phyloP scores from a whole-genome alignment of 495 filamentous ascomycete species.

The Lasiosphaeria ovina region DNA sequence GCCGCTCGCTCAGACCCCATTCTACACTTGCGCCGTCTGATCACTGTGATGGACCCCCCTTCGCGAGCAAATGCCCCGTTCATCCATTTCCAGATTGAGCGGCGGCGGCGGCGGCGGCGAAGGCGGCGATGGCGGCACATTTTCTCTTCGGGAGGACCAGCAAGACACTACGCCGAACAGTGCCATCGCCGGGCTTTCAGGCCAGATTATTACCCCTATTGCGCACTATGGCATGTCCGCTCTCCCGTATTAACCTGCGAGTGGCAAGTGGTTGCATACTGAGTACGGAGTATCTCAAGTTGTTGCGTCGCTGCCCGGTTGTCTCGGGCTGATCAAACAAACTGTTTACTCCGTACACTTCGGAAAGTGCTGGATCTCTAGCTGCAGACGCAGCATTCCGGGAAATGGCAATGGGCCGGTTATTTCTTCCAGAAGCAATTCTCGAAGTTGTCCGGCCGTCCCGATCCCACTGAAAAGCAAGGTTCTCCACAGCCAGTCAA shows the following conservation, averaged over 20 bases:
- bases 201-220: neutral
- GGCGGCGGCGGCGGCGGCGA: neutral
- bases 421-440: constrained; percentile 15
- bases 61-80: neutral
- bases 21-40: neutral
- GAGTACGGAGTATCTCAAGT: too few relatives aligned
- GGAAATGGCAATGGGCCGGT: neutral
- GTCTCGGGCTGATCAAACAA: too few relatives aligned
- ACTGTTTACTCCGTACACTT: too few relatives aligned
- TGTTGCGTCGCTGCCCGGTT: too few relatives aligned
- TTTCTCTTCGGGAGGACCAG: neutral
- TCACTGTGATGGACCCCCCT: neutral
- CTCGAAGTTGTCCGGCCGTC: constrained; percentile 3
- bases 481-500: constrained; percentile 15
- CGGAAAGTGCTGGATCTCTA: too few relatives aligned
- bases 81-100: neutral
- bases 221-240: too few relatives aligned
- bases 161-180: neutral
- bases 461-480: neutral
- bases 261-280: too few relatives aligned
- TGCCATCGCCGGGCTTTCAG: neutral
- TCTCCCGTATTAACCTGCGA: too few relatives aligned
- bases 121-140: constrained; percentile 2
- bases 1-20: constrained; percentile 4
- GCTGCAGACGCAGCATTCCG: neutral